Evolutionary conservation across 140 eudicot genomes (phyloP).

Genomic region (Cichorium intybus): DNA sequence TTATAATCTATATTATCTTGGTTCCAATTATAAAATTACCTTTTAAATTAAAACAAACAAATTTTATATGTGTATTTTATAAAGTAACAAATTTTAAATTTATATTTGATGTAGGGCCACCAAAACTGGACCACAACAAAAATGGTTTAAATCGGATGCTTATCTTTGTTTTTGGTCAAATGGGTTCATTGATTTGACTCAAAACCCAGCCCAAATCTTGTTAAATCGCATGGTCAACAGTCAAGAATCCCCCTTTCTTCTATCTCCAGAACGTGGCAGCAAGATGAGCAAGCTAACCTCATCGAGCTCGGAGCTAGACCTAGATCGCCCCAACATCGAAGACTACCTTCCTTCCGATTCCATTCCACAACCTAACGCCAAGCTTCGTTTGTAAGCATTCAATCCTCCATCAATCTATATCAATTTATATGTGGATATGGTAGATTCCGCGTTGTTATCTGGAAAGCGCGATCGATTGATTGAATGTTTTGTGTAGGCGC

Average conservation of each 20-base stretch:
- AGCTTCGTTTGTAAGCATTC: slow-evolving; percentile 54
- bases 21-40: too few species aligned
- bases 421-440: neutral
- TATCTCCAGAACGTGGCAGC: slow-evolving; percentile 7
- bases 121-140: neutral
- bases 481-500: slow-evolving; percentile 25
- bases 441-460: neutral
- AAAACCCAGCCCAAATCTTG: slow-evolving; percentile 6
- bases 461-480: neutral
- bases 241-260: slow-evolving; percentile 9
- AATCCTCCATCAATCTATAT: neutral
- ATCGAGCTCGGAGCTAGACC: slow-evolving; percentile 51
- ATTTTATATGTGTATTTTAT: too few species aligned
- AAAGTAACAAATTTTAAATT: too few species aligned
- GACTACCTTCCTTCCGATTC: slow-evolving; percentile 67
- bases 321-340: slow-evolving; percentile 70
- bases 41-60: too few species aligned
- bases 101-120: neutral
- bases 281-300: slow-evolving; percentile 40
- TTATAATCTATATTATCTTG: too few species aligned
- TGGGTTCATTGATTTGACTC: neutral
- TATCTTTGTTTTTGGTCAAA: neutral
- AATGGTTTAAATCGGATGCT: too few species aligned
- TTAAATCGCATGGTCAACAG: slow-evolving; percentile 10
- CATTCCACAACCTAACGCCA: slow-evolving; percentile 56